These are phyloP conservation scores for Sugiyamaella paludigena DNA, from an alignment of 1,139 yeast genomes.

Conservation along the genomic window DNA sequence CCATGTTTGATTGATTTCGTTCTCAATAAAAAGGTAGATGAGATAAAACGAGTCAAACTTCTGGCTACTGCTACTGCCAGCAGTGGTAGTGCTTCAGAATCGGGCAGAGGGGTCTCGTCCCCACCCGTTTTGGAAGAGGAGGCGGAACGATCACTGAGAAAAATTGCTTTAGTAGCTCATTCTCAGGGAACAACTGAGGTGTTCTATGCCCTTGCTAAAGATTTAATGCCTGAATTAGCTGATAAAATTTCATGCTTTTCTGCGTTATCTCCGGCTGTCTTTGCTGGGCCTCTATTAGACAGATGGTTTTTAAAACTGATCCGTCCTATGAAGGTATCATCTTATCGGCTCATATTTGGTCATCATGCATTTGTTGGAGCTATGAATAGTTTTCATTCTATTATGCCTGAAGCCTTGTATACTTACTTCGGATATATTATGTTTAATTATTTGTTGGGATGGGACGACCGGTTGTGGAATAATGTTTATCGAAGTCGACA, in stretches of 20 bases:
- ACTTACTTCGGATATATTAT: conserved; percentile 67
- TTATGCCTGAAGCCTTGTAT: conserved; percentile 50
- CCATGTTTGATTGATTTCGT: conserved; percentile 70
- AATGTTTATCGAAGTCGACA: conserved; percentile 62
- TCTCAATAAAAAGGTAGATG: conserved; percentile 33
- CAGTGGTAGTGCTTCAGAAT: too few species aligned
- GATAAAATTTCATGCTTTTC: conserved; percentile 61
- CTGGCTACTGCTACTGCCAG: too few species aligned
- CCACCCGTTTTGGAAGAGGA: too few species aligned
- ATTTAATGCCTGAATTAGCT: conserved; percentile 46
- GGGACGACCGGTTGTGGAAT: conserved; percentile 84
- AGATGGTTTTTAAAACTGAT: conserved; percentile 49
- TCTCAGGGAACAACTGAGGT: conserved; percentile 93
- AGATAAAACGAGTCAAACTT: too few species aligned
- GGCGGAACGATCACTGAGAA: not conserved
- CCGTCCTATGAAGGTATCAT: conserved; percentile 25
- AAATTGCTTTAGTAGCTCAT: conserved; percentile 71
- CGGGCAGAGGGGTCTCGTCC: too few species aligned
- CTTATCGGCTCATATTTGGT: conserved; percentile 52
- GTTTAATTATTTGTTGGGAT: conserved; percentile 80
- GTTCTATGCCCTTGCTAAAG: conserved; percentile 55
- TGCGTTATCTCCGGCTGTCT: conserved; percentile 87
- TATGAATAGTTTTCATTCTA: conserved; percentile 33
- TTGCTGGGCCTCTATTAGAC: conserved; percentile 70
- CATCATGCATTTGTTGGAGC: conserved; percentile 36